These are phyloP conservation scores for Paralagenidium karlingii DNA, from an alignment of 352 stramenopile genomes.

Conservation along the genomic window DNA sequence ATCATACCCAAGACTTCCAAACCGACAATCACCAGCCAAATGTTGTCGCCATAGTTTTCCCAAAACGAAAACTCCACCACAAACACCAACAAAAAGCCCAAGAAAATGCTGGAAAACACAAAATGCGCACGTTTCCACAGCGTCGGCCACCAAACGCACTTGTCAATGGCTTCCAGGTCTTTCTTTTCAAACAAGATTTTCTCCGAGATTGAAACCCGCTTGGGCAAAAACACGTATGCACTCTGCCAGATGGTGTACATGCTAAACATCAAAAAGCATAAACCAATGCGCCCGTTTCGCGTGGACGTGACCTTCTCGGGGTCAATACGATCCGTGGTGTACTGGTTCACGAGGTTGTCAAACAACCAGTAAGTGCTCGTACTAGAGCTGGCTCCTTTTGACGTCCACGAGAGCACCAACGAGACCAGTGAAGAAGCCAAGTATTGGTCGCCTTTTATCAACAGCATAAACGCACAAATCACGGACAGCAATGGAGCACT, in stretches of 20 bases:
- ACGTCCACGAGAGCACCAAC: not conserved
- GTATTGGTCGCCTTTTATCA: conserved; percentile 50
- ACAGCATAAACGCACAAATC: conserved; percentile 44
- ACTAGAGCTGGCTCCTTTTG: conserved; percentile 4
- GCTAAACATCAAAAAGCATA: conserved; percentile 89
- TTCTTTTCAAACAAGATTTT: conserved; percentile 79
- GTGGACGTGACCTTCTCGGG: conserved; percentile 45
- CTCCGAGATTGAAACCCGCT: conserved; percentile 82
- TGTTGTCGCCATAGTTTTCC: conserved; percentile 89
- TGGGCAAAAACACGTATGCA: conserved; percentile 87
- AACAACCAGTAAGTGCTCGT: conserved; percentile 62
- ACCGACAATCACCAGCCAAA: conserved; percentile 93
- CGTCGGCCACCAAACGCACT: conserved; percentile 81
- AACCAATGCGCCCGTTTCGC: conserved; percentile 80
- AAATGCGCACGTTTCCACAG: conserved; percentile 94
- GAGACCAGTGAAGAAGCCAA: conserved; percentile 6
- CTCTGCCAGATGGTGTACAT: conserved; percentile 78
- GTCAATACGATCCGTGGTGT: conserved; percentile 76
- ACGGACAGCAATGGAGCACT: conserved; percentile 76
- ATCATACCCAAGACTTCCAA: conserved; percentile 85
- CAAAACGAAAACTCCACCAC: conserved; percentile 96
- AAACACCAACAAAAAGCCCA: conserved; percentile 88
- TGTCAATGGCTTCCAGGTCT: conserved; percentile 42
- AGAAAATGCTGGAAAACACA: conserved; percentile 87
- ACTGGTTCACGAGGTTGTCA: conserved; percentile 76